Base-by-base conservation (phyloP, 148 eudicot species). In the Rhododendron simsii region DNA sequence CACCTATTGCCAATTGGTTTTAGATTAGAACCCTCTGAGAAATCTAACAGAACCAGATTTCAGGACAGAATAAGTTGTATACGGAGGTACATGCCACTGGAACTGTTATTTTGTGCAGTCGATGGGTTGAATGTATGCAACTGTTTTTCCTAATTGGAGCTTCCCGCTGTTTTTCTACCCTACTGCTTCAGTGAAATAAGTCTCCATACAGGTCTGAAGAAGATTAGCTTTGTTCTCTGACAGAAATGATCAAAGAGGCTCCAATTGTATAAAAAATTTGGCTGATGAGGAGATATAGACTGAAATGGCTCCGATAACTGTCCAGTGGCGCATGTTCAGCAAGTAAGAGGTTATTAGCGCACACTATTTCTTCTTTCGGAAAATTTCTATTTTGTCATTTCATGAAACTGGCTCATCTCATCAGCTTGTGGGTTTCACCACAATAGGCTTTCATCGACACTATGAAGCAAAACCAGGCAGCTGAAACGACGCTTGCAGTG, bases 261-360 rank as follows among this genome's bases (percentile, higher is more conserved):
- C 69, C 12, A 16, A 57, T 18, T 0, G 23, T 18, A 57, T 61
- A 55, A 55, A 55, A 59, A 20, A 51, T 51, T 90, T 88, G 80
- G 91, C 95, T 57, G 96, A 95, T 90, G 98, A 96, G 84, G 98
- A 94, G 21, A 91, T 96, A 73, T 96, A 95, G 90, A 87, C 85
- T 78, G 95, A 96, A 89, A 85, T 96, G 91, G 94, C 98, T 67
- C 98, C 99, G 20, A 88, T 96, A 63, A 90, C 39, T 37, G 39
- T 37, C 39, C 39, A 51, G 35, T 33, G 35, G 35, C 35, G 1
- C 35, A 33, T 33, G 35, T 33, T 33, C 35, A 33, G 35, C 35
- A 33, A 33, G 35, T 33, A 33, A 33, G 35, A 33, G 35, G 35
- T 33, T 33, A 33, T 33, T 33, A 33, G 35, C 35, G 35, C 35